Evolutionary conservation across 495 filamentous ascomycete genomes (phyloP).

Genomic region (Haplographium delicatum): DNA sequence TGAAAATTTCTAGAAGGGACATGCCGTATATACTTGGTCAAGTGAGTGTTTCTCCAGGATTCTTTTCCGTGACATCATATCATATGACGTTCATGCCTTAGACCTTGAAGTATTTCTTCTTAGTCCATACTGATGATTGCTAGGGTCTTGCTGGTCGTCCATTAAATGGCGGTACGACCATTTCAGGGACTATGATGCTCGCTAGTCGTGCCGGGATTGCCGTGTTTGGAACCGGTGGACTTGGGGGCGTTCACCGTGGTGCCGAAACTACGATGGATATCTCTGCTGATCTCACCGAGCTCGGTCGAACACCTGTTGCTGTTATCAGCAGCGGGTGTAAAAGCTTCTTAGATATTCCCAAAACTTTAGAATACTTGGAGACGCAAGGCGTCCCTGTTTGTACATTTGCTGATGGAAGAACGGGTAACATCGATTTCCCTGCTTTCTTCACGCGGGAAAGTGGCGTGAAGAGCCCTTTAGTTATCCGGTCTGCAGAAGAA

Average conservation of each 20-base stretch:
- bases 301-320: slow-evolving; percentile 85
- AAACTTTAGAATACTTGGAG: slow-evolving; percentile 90
- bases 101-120: too few species aligned
- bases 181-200: slow-evolving; percentile 88
- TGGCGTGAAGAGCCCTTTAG: slow-evolving; percentile 68
- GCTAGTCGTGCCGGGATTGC: slow-evolving; percentile 83
- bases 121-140: too few species aligned
- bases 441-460: slow-evolving; percentile 89
- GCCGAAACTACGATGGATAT: slow-evolving; percentile 85
- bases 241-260: slow-evolving; percentile 90
- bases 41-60: too few species aligned
- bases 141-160: slow-evolving; percentile 58
- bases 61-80: too few species aligned
- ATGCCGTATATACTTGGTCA: slow-evolving; percentile 73
- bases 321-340: slow-evolving; percentile 91
- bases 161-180: slow-evolving; percentile 85
- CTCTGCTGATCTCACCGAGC: slow-evolving; percentile 90
- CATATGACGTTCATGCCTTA: too few species aligned
- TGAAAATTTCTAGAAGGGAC: slow-evolving; percentile 85
- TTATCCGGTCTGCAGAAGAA: slow-evolving; percentile 67
- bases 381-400: slow-evolving; percentile 84
- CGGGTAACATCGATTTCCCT: slow-evolving; percentile 67
- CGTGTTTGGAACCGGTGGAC: slow-evolving; percentile 82
- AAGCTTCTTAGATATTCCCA: slow-evolving; percentile 87
- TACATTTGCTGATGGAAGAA: slow-evolving; percentile 79